Conservation (phyloP, 2,329 filamentous ascomycete genomes). For the Diplodia mutila region DNA sequence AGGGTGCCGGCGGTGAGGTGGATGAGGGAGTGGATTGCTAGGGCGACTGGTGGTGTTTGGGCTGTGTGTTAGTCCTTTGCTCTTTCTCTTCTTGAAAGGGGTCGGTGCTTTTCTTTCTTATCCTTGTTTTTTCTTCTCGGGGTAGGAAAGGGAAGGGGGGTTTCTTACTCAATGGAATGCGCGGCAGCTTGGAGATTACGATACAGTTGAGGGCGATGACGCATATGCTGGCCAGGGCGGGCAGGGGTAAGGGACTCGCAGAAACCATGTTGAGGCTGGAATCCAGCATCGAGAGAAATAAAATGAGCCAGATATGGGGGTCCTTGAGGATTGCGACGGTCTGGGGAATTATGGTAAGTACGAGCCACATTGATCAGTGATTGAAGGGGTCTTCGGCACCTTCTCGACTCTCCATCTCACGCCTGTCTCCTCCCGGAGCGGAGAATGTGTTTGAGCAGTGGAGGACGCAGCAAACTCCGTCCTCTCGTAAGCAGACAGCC, state of each 20-base stretch:
- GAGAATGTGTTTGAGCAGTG: background rate
- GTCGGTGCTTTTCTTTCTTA: background rate
- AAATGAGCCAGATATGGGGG: background rate
- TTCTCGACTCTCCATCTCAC: background rate
- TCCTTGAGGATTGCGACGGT: background rate
- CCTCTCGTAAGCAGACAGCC: background rate
- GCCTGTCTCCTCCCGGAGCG: background rate
- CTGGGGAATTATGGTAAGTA: background rate
- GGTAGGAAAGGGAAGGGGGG: too few species aligned
- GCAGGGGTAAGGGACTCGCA: background rate
- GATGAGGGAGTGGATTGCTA: background rate
- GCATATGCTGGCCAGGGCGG: background rate
- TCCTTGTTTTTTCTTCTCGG: background rate
- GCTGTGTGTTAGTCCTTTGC: too few species aligned
- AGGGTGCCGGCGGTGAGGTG: background rate
- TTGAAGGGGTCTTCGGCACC: background rate
- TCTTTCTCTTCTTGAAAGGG: too few species aligned
- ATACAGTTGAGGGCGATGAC: background rate
- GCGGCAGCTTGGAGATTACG: background rate
- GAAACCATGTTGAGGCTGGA: background rate
- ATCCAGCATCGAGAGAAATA: background rate
- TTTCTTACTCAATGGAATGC: background rate
- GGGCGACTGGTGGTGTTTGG: background rate
- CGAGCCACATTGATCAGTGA: background rate
- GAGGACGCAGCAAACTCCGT: background rate